Evolutionary conservation across 371 early-diverging fungal genomes (phyloP).

Genomic region (Thermomucor indicae-seudaticae): DNA sequence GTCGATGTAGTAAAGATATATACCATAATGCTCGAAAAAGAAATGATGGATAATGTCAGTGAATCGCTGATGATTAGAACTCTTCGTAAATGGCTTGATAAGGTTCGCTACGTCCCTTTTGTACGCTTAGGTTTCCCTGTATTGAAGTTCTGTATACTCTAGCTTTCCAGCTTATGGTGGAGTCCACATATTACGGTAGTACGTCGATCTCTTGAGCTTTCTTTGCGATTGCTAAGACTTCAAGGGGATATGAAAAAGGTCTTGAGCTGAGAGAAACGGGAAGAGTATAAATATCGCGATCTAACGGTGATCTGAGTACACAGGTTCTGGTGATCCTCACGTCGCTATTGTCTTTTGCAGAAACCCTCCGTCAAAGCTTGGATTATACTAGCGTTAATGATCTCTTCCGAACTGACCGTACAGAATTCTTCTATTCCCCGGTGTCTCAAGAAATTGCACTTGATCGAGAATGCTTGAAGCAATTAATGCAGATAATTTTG

Average conservation of each 20-base stretch:
- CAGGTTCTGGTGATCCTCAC: not conserved
- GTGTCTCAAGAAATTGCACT: conserved; percentile 1
- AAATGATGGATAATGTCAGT: not conserved
- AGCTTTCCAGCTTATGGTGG: no score
- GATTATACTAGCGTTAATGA: not conserved
- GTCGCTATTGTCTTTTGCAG: not conserved
- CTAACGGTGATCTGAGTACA: not conserved
- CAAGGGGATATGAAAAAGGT: not conserved
- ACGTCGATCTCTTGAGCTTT: conserved; percentile 15
- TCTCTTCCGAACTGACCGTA: conserved; percentile 3
- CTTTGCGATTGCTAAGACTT: not conserved
- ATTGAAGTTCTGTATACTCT: no score
- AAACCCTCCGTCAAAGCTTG: not conserved
- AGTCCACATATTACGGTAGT: conserved; percentile 13
- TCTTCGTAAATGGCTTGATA: no score
- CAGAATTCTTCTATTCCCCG: conserved; percentile 13
- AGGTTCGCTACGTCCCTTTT: conserved; percentile 2
- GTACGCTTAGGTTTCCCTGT: no score
- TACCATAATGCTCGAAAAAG: not conserved
- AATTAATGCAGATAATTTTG: conserved; percentile 4
- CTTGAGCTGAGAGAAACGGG: no score
- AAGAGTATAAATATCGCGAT: not conserved
- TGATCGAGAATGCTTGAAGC: conserved; percentile 14
- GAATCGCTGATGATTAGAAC: no score
- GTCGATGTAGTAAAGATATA: conserved; percentile 13